These are phyloP conservation scores for Ceriops decandra DNA, from an alignment of 345 rosid genomes.

Conservation along the genomic window DNA sequence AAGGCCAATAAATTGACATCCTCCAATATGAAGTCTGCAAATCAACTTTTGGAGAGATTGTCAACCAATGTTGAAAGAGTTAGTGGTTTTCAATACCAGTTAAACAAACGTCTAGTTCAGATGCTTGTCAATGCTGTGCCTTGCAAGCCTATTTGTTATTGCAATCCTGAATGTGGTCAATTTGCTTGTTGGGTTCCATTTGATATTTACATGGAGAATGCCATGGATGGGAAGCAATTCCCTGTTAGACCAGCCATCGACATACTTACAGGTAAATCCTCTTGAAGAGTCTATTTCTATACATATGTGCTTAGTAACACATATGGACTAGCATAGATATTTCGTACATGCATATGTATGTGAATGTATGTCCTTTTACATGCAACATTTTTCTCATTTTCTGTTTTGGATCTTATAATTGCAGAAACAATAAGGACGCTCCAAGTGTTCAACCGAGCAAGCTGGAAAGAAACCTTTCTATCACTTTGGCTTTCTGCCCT, in stretches of 20 bases:
- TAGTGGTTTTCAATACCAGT: conserved; percentile 31
- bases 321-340: neutral
- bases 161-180: conserved; percentile 31
- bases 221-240: conserved; percentile 59
- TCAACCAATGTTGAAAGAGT: conserved; percentile 35
- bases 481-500: conserved; percentile 74
- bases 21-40: conserved; percentile 29
- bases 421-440: conserved; percentile 50
- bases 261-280: conserved; percentile 40
- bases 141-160: conserved; percentile 30
- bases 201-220: conserved; percentile 57
- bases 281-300: neutral
- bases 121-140: conserved; percentile 36
- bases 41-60: conserved; percentile 35
- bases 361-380: neutral
- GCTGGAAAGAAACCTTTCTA: conserved; percentile 71
- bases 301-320: neutral
- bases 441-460: conserved; percentile 47
- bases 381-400: neutral
- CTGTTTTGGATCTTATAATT: conserved; percentile 17
- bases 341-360: neutral
- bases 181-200: conserved; percentile 55
- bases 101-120: conserved; percentile 33
- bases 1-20: conserved; percentile 35
- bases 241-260: conserved; percentile 39